Conservation (phyloP, 805 yeast genomes). For the Candida easanensis region DNA sequence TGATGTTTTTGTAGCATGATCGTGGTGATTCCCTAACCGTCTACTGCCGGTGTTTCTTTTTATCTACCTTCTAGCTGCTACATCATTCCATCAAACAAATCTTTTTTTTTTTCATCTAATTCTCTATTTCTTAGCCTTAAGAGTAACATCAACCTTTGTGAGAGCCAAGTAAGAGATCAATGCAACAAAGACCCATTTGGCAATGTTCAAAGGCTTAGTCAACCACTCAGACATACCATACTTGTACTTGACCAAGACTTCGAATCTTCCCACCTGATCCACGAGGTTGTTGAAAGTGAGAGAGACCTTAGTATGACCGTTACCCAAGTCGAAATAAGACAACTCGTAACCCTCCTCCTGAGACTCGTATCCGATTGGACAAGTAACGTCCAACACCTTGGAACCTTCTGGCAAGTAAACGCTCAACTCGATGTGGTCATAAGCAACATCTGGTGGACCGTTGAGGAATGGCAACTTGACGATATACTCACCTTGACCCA, state of each 20-base stretch:
- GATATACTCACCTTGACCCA: constrained; percentile 42
- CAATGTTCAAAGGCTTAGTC: constrained; percentile 64
- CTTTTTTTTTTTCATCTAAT: not conserved
- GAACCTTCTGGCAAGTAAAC: constrained; percentile 90
- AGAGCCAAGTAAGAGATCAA: constrained; percentile 52
- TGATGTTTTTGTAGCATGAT: too few species aligned
- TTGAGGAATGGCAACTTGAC: constrained; percentile 68
- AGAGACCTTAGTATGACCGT: constrained; percentile 76
- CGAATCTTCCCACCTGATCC: constrained; percentile 60
- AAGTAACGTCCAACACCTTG: constrained; percentile 47
- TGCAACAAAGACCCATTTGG: constrained; percentile 59
- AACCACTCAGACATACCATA: constrained; percentile 52
- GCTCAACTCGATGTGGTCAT: constrained; percentile 56
- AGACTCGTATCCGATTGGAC: constrained; percentile 47
- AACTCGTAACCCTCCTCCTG: constrained; percentile 32
- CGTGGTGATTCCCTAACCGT: too few species aligned
- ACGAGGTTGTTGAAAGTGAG: constrained; percentile 58
- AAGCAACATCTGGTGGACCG: constrained; percentile 69
- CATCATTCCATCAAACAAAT: too few species aligned
- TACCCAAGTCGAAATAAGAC: constrained; percentile 69
- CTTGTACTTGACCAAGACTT: constrained; percentile 59
- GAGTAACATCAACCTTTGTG: constrained; percentile 43
- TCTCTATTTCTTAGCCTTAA: constrained; percentile 25
- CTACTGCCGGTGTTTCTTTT: too few species aligned
- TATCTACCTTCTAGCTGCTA: too few species aligned